Conservation (phyloP, 176 grass and related monocot species). For the Coix lacrymajobi region DNA sequence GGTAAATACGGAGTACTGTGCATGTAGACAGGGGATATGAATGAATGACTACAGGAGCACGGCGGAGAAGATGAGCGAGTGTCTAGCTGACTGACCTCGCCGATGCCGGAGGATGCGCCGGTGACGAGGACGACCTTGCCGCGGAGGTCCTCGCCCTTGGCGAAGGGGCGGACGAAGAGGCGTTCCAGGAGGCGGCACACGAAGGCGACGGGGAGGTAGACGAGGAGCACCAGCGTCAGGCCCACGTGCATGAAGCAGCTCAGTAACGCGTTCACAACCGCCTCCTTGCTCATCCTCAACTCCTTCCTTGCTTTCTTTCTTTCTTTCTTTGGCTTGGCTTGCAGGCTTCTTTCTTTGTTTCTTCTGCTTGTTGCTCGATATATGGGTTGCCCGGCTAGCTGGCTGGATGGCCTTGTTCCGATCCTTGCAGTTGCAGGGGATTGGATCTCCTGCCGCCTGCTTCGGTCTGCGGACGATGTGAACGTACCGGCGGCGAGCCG, state of each 20-base stretch:
- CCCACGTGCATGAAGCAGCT: constrained; percentile 49
- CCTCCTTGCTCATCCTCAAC: constrained; percentile 35
- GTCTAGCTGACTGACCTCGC: constrained; percentile 78
- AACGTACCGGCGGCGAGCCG: too few species aligned
- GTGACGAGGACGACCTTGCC: constrained; percentile 85
- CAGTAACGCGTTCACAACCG: constrained; percentile 34
- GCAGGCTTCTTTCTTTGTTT: neutral
- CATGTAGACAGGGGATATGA: too few species aligned
- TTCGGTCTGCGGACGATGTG: too few species aligned
- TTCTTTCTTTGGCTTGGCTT: too few species aligned
- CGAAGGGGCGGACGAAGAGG: constrained; percentile 48
- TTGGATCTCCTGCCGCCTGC: too few species aligned
- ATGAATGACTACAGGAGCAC: too few species aligned
- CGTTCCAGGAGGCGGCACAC: constrained; percentile 32
- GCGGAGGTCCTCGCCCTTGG: constrained; percentile 51
- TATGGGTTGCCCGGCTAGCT: neutral
- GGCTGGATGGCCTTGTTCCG: neutral
- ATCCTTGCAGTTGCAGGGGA: too few species aligned
- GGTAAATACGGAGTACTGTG: too few species aligned
- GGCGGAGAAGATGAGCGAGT: too few species aligned
- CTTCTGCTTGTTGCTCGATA: too few species aligned
- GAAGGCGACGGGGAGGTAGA: constrained; percentile 63
- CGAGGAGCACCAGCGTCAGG: constrained; percentile 44
- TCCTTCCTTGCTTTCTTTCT: neutral
- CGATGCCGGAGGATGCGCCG: constrained; percentile 91